phyloP scores from a whole-genome alignment of 768 basidiomycete genomes.

The Auriscalpium orientale region DNA sequence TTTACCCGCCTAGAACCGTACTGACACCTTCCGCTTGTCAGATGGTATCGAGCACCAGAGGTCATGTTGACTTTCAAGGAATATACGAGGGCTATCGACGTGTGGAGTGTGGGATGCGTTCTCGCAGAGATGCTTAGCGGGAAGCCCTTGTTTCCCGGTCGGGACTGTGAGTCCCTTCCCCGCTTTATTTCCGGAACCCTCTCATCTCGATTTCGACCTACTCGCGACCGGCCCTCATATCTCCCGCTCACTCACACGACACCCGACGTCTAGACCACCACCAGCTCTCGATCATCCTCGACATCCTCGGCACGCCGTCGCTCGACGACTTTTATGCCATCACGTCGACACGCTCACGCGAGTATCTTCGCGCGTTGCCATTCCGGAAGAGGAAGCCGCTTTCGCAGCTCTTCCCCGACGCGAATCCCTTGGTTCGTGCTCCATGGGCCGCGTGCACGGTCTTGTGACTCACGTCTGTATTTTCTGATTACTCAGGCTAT shows the following conservation, averaged over 20 bases:
- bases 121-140: constrained; percentile 89
- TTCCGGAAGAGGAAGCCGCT: constrained; percentile 79
- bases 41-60: constrained; percentile 97
- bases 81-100: constrained; percentile 82
- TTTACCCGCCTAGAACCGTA: constrained; percentile 8
- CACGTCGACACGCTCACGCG: constrained; percentile 68
- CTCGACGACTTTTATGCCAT: constrained; percentile 96
- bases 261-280: constrained; percentile 61
- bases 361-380: constrained; percentile 83
- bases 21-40: constrained; percentile 17
- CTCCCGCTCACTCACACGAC: neutral
- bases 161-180: constrained; percentile 59
- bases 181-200: neutral
- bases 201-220: no score
- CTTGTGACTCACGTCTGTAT: neutral
- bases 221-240: neutral
- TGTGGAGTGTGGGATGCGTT: constrained; percentile 85
- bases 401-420: constrained; percentile 60
- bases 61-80: constrained; percentile 98
- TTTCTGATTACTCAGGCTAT: constrained; percentile 41
- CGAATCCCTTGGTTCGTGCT: constrained; percentile 52
- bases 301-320: constrained; percentile 85
- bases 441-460: neutral
- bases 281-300: constrained; percentile 87
- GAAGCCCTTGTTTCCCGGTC: constrained; percentile 91